A percentile compares a stretch with the other conserved stretches of the same genome.
These are phyloP conservation scores for Esteya vermicola DNA, from an alignment of 2,329 filamentous ascomycete species.

Conservation along the genomic window DNA sequence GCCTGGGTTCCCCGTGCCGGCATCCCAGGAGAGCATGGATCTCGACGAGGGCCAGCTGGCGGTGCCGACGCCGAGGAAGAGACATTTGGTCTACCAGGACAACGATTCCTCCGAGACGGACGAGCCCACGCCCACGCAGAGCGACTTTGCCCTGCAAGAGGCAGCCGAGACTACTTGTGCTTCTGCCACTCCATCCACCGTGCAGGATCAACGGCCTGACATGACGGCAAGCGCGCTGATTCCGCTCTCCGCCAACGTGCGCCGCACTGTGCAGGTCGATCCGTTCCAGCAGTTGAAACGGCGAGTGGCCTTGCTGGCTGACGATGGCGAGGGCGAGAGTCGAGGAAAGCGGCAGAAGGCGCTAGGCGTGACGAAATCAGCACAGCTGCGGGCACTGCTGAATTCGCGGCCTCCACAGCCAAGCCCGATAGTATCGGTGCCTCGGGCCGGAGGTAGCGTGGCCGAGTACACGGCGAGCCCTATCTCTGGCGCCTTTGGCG, in stretches of 20 bases:
- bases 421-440: constrained; percentile 4
- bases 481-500: constrained; percentile 2
- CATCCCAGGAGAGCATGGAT: constrained; percentile 43
- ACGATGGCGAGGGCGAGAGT: background rate
- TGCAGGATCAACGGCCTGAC: background rate
- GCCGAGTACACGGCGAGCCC: background rate
- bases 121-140: background rate
- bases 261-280: background rate
- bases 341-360: background rate
- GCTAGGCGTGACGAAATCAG: background rate
- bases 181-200: too few species aligned
- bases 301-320: constrained; percentile 4
- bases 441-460: background rate
- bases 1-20: background rate
- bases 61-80: constrained; percentile 29
- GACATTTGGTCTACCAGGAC: constrained; percentile 7
- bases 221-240: background rate
- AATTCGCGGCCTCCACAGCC: constrained; percentile 7
- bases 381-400: constrained; percentile 7
- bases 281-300: constrained; percentile 3
- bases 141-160: too few species aligned
- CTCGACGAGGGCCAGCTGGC: constrained; percentile 33
- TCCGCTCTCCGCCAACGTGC: constrained; percentile 6
- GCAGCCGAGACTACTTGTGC: too few species aligned
- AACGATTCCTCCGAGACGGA: background rate